Evolutionary conservation across 768 basidiomycete genomes (phyloP).

Genomic region (Mycena haematopus): DNA sequence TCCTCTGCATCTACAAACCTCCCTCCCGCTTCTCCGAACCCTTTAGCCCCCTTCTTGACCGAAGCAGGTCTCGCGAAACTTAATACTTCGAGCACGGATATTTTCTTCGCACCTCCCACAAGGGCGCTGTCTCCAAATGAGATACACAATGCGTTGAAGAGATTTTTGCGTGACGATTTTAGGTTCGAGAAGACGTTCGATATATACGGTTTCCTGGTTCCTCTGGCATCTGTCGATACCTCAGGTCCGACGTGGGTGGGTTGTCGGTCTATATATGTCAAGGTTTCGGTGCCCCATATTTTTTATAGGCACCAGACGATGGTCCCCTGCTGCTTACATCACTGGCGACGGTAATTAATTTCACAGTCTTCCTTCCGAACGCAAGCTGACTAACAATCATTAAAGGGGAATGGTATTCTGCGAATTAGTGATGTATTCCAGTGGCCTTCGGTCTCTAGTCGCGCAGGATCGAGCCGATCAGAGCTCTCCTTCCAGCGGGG

Average conservation of each 20-base stretch:
- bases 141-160: constrained; percentile 51
- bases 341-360: constrained; percentile 17
- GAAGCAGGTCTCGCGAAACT: constrained; percentile 52
- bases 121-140: constrained; percentile 49
- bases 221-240: constrained; percentile 45
- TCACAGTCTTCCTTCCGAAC: neutral
- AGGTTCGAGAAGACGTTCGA: constrained; percentile 48
- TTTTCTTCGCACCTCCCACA: constrained; percentile 44
- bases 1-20: constrained; percentile 14
- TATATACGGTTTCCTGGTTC: constrained; percentile 52
- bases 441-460: constrained; percentile 49
- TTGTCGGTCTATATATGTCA: neutral
- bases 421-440: constrained; percentile 57
- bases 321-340: constrained; percentile 37
- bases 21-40: constrained; percentile 26
- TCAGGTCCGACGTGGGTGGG: constrained; percentile 51
- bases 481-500: constrained; percentile 66
- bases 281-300: constrained; percentile 1
- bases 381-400: neutral
- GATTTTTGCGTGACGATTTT: constrained; percentile 51
- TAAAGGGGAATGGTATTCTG: constrained; percentile 55
- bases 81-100: constrained; percentile 48
- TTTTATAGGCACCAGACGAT: constrained; percentile 50
- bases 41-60: constrained; percentile 52
- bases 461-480: constrained; percentile 40